Base-by-base conservation (phyloP, 495 filamentous ascomycete genomes). In the Evernia prunastri region DNA sequence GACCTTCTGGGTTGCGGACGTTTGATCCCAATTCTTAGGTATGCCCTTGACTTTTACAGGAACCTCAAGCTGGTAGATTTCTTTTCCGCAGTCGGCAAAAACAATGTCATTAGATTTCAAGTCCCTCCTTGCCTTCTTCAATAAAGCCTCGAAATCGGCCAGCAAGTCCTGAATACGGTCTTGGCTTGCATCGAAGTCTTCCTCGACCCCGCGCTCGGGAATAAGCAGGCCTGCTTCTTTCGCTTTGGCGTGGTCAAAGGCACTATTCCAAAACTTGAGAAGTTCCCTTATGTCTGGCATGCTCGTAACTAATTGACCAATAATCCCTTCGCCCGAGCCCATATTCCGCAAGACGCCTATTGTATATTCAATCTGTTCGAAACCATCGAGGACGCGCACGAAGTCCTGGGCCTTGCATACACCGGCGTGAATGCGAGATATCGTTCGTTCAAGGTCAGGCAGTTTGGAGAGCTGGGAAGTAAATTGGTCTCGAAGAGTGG, bases 311-410 rank as follows among this genome's bases (percentile, higher is more conserved):
- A 99, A 82, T 56, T 91, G 85, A 43, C 91, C 90, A 58, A 99
- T 87, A 5, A 99, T 80, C 20, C 91, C 88, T 51, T 90, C 86
- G 3, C 88, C 90, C 3, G 79, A 72, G 33, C 86, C 87, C 70
- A 89, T 85, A 18, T 83, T 79, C 36, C 81, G 79, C 1, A 97
- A 82, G 17, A 96, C 81, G 63, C 84, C 82, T 81, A 96, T 90
- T 0, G 89, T 94, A 71, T 92, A 90, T 51, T 95, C 91, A 23
- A 97, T 96, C 73, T 96, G 93, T 75, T 97, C 95, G 70, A 97
- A 99, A 0, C 95, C 95, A 70, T 99, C 92, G 0, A 99, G 79
- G 6, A 97, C 93, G n/a, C 83, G 85, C 29, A 96, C 84, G 70
- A 99, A 99, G 73, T 97, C 94, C 47, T 91, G 87, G 0, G 92